These are phyloP conservation scores for Scheffersomyces cryptocercus DNA, from an alignment of 1,139 yeast genomes.

Conservation along the genomic window DNA sequence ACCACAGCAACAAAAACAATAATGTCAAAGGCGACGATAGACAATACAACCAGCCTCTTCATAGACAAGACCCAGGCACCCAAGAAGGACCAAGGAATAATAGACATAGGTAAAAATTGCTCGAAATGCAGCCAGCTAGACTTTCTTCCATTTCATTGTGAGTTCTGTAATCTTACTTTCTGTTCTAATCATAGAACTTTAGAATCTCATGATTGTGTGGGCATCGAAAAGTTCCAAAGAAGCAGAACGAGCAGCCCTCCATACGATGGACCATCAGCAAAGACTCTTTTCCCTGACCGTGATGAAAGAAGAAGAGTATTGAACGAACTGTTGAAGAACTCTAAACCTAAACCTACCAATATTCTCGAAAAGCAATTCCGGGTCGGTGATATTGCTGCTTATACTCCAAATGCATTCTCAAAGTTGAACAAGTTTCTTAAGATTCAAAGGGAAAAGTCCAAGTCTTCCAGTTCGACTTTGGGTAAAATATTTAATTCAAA, in stretches of 20 bases:
- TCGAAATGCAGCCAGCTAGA: constrained; percentile 62
- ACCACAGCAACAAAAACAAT: neutral
- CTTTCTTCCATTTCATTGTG: constrained; percentile 69
- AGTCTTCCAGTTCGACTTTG: constrained; percentile 8
- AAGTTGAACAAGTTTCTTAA: constrained; percentile 49
- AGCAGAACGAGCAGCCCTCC: constrained; percentile 9
- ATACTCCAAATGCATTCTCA: constrained; percentile 37
- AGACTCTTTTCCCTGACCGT: constrained; percentile 59
- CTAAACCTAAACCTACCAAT: constrained; percentile 26
- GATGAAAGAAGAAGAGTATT: constrained; percentile 38
- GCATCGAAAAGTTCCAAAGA: constrained; percentile 14
- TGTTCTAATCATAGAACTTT: constrained; percentile 59
- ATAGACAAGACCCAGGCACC: constrained; percentile 11
- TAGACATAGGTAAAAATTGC: constrained; percentile 74
- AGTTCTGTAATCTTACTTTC: constrained; percentile 52
- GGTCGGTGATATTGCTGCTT: constrained; percentile 30
- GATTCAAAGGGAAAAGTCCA: constrained; percentile 22
- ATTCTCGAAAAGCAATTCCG: constrained; percentile 25
- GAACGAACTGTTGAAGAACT: constrained; percentile 34
- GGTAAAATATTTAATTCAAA: constrained; percentile 15
- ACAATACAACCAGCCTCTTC: constrained; percentile 10
- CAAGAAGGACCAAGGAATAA: constrained; percentile 42
- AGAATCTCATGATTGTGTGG: constrained; percentile 49
- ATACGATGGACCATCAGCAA: constrained; percentile 23
- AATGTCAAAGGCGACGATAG: constrained; percentile 8